Percentiles rank a stretch among this genome's conserved stretches.
Evolutionary conservation across 169 alveolate genomes (phyloP).

Genomic region (Eimeria acervulina): DNA sequence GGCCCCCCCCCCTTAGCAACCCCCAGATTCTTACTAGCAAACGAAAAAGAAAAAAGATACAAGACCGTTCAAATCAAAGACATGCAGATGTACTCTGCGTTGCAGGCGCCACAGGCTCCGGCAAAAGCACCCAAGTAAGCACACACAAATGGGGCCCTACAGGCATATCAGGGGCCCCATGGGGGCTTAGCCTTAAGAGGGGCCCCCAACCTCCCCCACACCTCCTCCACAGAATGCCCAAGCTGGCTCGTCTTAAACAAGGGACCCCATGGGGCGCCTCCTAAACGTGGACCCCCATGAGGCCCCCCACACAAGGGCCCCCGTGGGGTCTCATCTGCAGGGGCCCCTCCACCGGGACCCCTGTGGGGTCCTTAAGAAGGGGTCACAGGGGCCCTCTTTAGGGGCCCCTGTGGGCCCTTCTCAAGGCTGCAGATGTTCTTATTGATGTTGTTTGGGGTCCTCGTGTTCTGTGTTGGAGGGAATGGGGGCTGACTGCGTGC

Average conservation of each 20-base stretch:
- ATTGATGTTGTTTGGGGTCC: no score
- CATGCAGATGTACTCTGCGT: slow-evolving; percentile 93
- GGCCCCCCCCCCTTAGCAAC: not conserved
- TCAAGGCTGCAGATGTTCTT: no score
- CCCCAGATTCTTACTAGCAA: not conserved
- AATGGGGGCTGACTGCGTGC: no score
- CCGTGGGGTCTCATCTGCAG: not conserved
- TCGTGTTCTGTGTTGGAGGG: no score
- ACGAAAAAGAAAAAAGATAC: slow-evolving; percentile 84
- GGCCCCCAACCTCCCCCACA: no score
- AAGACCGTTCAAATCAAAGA: slow-evolving; percentile 89
- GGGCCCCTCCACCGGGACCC: not conserved
- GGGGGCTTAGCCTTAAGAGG: not conserved
- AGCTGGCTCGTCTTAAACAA: no score
- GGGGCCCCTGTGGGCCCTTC: not conserved
- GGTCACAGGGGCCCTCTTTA: not conserved
- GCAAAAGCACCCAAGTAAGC: slow-evolving; percentile 94
- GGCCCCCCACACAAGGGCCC: not conserved
- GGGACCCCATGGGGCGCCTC: no score
- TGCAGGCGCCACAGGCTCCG: slow-evolving; percentile 97
- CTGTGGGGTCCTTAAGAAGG: not conserved
- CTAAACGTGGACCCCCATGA: no score
- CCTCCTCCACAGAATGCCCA: no score
- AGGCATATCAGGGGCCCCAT: not conserved
- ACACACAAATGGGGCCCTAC: not conserved